A percentile compares a stretch with the other conserved stretches of the same genome.
These are phyloP conservation scores for Talaromyces sp. DNA, from an alignment of 2,329 filamentous ascomycete genomes.

Conservation along the genomic window DNA sequence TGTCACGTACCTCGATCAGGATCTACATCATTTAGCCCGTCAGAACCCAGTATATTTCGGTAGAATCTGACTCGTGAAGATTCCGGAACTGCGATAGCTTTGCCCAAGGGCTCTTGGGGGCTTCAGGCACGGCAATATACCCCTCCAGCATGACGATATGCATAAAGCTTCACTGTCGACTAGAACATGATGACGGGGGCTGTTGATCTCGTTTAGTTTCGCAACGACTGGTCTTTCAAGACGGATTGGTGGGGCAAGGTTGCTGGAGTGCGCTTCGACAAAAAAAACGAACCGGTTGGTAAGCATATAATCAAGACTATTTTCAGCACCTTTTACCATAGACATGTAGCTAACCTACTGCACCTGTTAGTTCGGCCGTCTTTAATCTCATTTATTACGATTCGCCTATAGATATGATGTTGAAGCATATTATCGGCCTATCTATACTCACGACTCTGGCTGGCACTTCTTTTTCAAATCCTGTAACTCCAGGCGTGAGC, in stretches of 20 bases:
- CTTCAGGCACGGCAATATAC: background rate
- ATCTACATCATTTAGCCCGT: too few species aligned
- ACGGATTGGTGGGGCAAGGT: background rate
- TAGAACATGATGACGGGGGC: background rate
- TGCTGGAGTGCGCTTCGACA: background rate
- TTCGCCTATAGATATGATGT: background rate
- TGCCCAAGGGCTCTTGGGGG: background rate
- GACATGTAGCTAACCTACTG: background rate
- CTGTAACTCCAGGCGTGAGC: background rate
- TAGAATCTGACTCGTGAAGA: too few species aligned
- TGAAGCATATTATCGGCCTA: background rate
- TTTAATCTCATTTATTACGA: background rate
- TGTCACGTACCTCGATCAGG: too few species aligned
- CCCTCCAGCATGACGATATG: background rate
- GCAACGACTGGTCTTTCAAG: background rate
- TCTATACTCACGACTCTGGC: background rate
- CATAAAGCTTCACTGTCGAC: background rate
- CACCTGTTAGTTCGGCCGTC: background rate
- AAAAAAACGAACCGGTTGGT: background rate
- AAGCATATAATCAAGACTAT: background rate
- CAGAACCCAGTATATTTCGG: too few species aligned
- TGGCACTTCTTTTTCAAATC: background rate
- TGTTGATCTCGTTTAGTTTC: background rate
- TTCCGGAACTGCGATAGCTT: background rate
- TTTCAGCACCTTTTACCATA: background rate